phyloP scores from a whole-genome alignment of 2,329 filamentous ascomycete species.

The Diaporthe sp. region DNA sequence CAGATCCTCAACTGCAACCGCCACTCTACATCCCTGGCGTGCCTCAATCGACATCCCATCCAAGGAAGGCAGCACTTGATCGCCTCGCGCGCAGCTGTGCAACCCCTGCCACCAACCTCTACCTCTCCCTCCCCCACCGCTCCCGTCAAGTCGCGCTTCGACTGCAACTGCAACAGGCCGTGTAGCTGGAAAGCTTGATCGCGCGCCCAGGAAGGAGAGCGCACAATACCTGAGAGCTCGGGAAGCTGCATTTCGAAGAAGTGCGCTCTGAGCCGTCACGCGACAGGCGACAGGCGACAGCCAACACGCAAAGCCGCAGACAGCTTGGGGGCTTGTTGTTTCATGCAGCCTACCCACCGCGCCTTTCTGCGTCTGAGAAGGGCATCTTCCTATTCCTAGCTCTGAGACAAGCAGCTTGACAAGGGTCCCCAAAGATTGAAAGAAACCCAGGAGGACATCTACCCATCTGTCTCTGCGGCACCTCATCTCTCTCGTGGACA shows the following conservation, averaged over 20 bases:
- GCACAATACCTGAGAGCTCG: background rate
- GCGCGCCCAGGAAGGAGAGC: conserved; percentile 1
- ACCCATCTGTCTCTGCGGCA: background rate
- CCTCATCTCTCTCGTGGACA: background rate
- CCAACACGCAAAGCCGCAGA: conserved; percentile 34
- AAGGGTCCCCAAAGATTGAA: conserved; percentile 8
- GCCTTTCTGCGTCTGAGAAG: conserved; percentile 5
- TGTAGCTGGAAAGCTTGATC: background rate
- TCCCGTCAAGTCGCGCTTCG: conserved; percentile 5
- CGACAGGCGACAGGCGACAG: conserved; percentile 7
- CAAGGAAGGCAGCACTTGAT: background rate
- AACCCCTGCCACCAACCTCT: background rate
- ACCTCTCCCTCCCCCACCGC: background rate
- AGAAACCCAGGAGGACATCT: background rate
- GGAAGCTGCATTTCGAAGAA: conserved; percentile 21
- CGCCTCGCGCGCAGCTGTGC: conserved; percentile 16
- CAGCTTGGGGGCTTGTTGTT: conserved; percentile 33
- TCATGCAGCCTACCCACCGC: conserved; percentile 38
- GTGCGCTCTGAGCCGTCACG: conserved; percentile 23
- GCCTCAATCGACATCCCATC: background rate
- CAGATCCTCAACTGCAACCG: background rate
- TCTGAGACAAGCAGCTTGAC: conserved; percentile 31
- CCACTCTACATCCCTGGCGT: background rate
- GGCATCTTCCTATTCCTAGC: conserved; percentile 17
- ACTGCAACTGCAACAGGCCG: conserved; percentile 18